A percentile compares a stretch with the other conserved stretches of the same genome.
Evolutionary conservation across 495 filamentous ascomycete genomes (phyloP).

Genomic region (Podospora pseudopauciseta): DNA sequence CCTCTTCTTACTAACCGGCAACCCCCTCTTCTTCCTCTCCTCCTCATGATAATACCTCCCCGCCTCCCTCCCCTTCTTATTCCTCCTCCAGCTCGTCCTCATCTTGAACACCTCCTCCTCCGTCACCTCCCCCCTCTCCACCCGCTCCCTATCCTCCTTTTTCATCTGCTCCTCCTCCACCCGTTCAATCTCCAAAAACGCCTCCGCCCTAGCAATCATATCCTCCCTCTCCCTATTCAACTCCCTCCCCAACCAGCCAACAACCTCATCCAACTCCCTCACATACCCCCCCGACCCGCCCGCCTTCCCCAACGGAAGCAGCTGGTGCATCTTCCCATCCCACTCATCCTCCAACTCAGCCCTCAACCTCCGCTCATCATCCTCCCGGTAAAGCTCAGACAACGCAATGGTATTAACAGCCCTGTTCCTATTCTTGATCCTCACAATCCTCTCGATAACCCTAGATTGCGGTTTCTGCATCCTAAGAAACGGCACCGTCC

Average conservation of each 20-base stretch:
- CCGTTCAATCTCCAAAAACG: slow-evolving; percentile 47
- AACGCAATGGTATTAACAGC: slow-evolving; percentile 49
- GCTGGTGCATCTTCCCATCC: neutral
- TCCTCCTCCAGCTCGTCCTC: slow-evolving; percentile 1
- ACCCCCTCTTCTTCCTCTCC: slow-evolving; percentile 1
- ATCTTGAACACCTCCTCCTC: slow-evolving; percentile 1
- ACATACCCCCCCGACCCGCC: slow-evolving; percentile 10
- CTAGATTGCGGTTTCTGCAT: slow-evolving; percentile 65
- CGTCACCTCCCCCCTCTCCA: slow-evolving; percentile 13
- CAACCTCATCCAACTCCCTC: neutral
- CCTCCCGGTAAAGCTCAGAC: slow-evolving; percentile 15
- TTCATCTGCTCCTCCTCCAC: slow-evolving; percentile 44
- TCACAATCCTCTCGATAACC: slow-evolving; percentile 54
- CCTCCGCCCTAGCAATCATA: slow-evolving; percentile 37
- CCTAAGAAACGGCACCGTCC: slow-evolving; percentile 65
- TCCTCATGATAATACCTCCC: neutral
- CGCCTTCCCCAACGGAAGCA: slow-evolving; percentile 15
- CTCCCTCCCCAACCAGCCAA: slow-evolving; percentile 7
- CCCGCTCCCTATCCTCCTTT: slow-evolving; percentile 34
- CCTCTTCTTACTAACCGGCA: neutral
- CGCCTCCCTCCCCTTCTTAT: neutral
- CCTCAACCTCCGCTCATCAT: slow-evolving; percentile 14
- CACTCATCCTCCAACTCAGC: neutral
- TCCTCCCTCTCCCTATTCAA: slow-evolving; percentile 29
- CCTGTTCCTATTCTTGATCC: slow-evolving; percentile 40